These are phyloP conservation scores for Suillus hirtellus DNA, from an alignment of 768 basidiomycete genomes.

Conservation along the genomic window DNA sequence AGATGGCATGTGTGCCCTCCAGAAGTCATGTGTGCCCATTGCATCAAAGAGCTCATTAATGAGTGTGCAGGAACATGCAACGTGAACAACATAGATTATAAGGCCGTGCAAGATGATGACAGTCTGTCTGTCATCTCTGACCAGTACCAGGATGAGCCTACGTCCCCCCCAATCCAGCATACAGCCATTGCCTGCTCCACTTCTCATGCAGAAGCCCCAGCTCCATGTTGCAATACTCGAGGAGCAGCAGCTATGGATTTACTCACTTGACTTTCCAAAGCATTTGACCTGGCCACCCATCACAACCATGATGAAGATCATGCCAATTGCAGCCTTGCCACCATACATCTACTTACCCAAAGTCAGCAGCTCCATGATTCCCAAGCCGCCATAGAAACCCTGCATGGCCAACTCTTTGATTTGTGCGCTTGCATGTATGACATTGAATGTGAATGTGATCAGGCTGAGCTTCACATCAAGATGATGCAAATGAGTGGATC, in stretches of 20 bases:
- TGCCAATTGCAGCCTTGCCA: constrained; percentile 23
- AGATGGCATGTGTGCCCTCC: constrained; percentile 21
- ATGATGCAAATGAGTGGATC: constrained; percentile 10
- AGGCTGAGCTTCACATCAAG: constrained; percentile 18
- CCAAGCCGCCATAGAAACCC: constrained; percentile 17
- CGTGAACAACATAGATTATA: constrained; percentile 23
- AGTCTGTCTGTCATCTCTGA: not conserved
- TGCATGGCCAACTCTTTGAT: not conserved
- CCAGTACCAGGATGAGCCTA: not conserved
- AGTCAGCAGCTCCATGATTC: constrained; percentile 29
- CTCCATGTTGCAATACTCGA: constrained; percentile 4
- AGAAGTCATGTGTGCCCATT: constrained; percentile 23
- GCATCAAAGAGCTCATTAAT: constrained; percentile 29
- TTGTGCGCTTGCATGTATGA: constrained; percentile 20
- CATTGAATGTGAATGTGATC: constrained; percentile 17
- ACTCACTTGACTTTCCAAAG: constrained; percentile 18
- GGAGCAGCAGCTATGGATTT: constrained; percentile 23
- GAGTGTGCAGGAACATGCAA: constrained; percentile 21
- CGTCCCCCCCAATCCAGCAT: not conserved
- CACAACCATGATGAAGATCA: constrained; percentile 24
- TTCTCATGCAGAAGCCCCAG: constrained; percentile 8
- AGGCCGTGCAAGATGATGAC: not conserved
- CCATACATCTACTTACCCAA: constrained; percentile 24
- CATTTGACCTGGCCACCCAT: constrained; percentile 30
- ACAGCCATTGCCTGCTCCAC: constrained; percentile 11